phyloP scores from a whole-genome alignment of 78 protist species.

The Dictyostelium brefeldianum region DNA sequence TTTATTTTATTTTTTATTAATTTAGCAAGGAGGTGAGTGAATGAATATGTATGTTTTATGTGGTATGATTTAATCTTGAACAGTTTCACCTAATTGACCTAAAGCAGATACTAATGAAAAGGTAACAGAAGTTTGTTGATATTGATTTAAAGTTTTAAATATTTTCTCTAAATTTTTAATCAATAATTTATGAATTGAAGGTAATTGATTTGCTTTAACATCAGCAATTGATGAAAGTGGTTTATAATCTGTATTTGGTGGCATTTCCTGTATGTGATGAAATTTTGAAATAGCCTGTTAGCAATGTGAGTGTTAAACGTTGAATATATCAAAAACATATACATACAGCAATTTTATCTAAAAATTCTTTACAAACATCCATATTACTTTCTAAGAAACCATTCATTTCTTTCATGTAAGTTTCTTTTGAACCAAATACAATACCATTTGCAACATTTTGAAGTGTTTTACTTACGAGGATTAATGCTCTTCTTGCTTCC shows the following conservation, averaged over 20 bases:
- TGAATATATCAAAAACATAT: too few species aligned
- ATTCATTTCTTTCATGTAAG: constrained; percentile 82
- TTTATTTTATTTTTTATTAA: not conserved
- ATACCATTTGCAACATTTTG: constrained; percentile 85
- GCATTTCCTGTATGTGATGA: constrained; percentile 36
- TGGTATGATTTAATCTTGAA: not conserved
- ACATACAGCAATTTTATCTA: constrained; percentile 77
- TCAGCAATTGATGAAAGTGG: constrained; percentile 62
- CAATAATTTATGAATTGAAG: constrained; percentile 67
- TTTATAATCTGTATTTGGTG: constrained; percentile 31
- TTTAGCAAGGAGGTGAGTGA: not conserved
- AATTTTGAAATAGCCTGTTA: too few species aligned
- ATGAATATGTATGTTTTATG: not conserved
- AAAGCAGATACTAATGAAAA: constrained; percentile 60
- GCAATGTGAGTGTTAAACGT: too few species aligned
- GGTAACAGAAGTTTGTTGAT: constrained; percentile 59
- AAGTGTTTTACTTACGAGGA: constrained; percentile 60
- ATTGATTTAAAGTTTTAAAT: constrained; percentile 66
- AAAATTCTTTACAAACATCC: constrained; percentile 50
- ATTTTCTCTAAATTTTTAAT: constrained; percentile 75
- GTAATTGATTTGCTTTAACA: constrained; percentile 58
- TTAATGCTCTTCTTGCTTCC: constrained; percentile 68
- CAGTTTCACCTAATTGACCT: constrained; percentile 55
- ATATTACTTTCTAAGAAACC: constrained; percentile 69
- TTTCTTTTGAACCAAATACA: constrained; percentile 77